phyloP scores from a whole-genome alignment of 2,329 filamentous ascomycete genomes.

The Colletotrichum agaves region DNA sequence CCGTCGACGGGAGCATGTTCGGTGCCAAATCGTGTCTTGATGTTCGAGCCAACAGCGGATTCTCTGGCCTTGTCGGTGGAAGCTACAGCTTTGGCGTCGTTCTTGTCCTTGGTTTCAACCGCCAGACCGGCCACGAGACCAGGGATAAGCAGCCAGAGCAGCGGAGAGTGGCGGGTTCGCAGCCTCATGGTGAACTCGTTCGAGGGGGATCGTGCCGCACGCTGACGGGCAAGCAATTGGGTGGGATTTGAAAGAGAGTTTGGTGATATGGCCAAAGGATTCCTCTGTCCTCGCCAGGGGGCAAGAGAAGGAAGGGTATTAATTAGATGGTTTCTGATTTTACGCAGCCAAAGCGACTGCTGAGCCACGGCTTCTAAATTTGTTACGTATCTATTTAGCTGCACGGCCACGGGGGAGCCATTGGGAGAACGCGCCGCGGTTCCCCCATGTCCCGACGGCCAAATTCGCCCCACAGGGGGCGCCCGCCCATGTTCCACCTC shows the following conservation, averaged over 20 bases:
- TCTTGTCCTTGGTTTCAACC: slow-evolving; percentile 42
- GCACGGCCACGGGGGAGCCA: slow-evolving; percentile 35
- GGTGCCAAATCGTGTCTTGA: slow-evolving; percentile 54
- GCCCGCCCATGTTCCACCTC: slow-evolving; percentile 8
- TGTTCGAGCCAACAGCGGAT: slow-evolving; percentile 41
- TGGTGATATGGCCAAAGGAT: neutral
- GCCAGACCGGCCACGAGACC: slow-evolving; percentile 58
- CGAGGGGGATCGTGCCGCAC: slow-evolving; percentile 11
- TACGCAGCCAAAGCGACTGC: slow-evolving; percentile 30
- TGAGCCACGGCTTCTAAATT: slow-evolving; percentile 33
- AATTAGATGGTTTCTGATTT: slow-evolving; percentile 27
- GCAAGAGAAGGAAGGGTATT: slow-evolving; percentile 21
- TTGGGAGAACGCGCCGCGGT: slow-evolving; percentile 30
- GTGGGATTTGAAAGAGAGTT: slow-evolving; percentile 11
- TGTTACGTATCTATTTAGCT: slow-evolving; percentile 35
- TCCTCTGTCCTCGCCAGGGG: slow-evolving; percentile 27
- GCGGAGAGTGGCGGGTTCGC: slow-evolving; percentile 61
- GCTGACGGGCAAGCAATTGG: slow-evolving; percentile 10
- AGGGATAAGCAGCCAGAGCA: slow-evolving; percentile 71
- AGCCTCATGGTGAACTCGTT: slow-evolving; percentile 65
- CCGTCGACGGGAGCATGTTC: slow-evolving; percentile 93
- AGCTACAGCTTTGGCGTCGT: slow-evolving; percentile 41
- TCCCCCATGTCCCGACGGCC: slow-evolving; percentile 24
- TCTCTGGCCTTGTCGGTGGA: slow-evolving; percentile 41
- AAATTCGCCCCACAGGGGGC: slow-evolving; percentile 22